Conservation (phyloP, 139 green algal species). For the Micractinium conductrix region DNA sequence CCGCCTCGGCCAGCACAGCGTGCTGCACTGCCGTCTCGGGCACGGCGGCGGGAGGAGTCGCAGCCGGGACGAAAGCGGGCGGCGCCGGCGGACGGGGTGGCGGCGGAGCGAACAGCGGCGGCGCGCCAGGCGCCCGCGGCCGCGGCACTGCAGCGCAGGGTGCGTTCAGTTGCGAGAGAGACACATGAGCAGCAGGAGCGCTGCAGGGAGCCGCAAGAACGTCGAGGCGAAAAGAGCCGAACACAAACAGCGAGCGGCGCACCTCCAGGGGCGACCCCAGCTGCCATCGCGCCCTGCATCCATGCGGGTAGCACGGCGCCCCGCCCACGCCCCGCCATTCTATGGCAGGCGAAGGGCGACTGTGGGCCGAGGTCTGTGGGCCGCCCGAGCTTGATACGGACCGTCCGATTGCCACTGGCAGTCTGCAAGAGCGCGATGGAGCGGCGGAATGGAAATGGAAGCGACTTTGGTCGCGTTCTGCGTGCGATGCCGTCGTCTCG, state of each 20-base stretch:
- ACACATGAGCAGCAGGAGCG: no score
- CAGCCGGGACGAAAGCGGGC: background rate
- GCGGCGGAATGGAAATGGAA: background rate
- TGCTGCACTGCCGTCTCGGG: conserved; percentile 17
- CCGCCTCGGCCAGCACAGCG: conserved; percentile 25
- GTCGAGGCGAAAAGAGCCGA: background rate
- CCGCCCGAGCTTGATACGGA: background rate
- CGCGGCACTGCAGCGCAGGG: background rate
- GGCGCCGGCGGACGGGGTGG: background rate
- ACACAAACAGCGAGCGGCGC: background rate
- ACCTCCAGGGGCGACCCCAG: conserved; percentile 16
- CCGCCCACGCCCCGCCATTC: conserved; percentile 20
- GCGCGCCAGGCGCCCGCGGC: background rate
- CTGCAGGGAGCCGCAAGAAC: no score
- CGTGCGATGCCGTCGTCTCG: no score
- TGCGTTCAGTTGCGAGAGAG: background rate
- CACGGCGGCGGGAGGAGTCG: background rate
- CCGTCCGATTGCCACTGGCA: no score
- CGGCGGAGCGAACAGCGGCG: no score
- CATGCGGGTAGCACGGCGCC: conserved; percentile 37
- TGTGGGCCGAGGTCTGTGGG: background rate
- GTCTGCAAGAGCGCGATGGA: background rate
- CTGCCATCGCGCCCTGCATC: conserved; percentile 31
- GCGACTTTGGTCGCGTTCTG: background rate
- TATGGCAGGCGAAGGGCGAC: background rate